Percentiles rank a stretch among this genome's conserved stretches.
Conservation (phyloP, 2,329 filamentous ascomycete genomes). For the Epichloe coenophiala region DNA sequence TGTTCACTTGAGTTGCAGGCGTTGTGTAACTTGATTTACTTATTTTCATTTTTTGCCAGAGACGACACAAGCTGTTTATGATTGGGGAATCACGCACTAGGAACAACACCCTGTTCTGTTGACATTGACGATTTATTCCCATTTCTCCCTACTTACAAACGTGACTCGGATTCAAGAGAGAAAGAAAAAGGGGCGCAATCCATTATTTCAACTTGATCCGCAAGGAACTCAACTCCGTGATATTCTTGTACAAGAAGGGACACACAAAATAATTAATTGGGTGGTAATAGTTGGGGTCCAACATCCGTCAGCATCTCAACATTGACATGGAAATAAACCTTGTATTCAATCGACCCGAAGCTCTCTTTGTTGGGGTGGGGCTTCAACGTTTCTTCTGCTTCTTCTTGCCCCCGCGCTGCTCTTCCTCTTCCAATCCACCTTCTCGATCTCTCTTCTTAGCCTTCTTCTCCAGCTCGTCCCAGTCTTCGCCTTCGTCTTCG, state of each 20-base stretch:
- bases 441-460: conserved; percentile 76
- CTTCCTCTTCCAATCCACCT: conserved; percentile 36
- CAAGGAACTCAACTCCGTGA: neutral
- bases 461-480: conserved; percentile 90
- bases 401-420: conserved; percentile 52
- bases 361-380: too few species aligned
- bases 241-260: neutral
- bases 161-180: neutral
- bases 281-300: too few species aligned
- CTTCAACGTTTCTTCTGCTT: conserved; percentile 25
- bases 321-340: too few species aligned
- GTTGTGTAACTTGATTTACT: neutral
- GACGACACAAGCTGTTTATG: neutral
- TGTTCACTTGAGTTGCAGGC: neutral
- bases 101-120: neutral
- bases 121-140: neutral
- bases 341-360: too few species aligned
- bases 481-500: conserved; percentile 74
- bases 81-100: neutral
- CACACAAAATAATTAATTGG: too few species aligned
- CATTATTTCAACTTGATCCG: neutral
- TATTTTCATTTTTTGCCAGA: neutral
- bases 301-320: too few species aligned
- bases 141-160: neutral
- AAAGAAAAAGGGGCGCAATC: neutral